Conservation (phyloP, 768 basidiomycete genomes). For the Phaeolepiota aurea region DNA sequence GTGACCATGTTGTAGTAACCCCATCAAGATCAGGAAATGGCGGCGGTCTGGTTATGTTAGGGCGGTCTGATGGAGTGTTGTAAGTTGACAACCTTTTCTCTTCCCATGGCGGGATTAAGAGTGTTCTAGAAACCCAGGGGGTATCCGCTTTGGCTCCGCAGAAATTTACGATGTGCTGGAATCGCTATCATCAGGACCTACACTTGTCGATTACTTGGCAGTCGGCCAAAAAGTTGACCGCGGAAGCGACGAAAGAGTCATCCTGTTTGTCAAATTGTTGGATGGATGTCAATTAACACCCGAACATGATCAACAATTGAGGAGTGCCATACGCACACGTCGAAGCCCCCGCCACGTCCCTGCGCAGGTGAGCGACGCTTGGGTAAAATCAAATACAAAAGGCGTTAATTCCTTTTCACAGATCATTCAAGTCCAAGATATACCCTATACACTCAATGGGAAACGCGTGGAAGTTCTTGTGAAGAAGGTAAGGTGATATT, state of each 20-base stretch:
- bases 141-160: conserved; percentile 75
- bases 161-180: conserved; percentile 80
- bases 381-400: neutral
- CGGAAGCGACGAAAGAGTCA: conserved; percentile 66
- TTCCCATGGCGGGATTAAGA: conserved; percentile 6
- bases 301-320: conserved; percentile 48
- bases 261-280: conserved; percentile 64
- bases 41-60: conserved; percentile 76
- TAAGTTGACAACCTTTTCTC: conserved; percentile 27
- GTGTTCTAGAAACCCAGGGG: conserved; percentile 61
- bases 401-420: conserved; percentile 14
- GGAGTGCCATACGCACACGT: conserved; percentile 48
- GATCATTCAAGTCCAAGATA: conserved; percentile 63
- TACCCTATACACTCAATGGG: conserved; percentile 75
- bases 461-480: conserved; percentile 77
- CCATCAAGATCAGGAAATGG: conserved; percentile 57
- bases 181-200: conserved; percentile 34
- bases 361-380: conserved; percentile 41
- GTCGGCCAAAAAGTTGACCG: conserved; percentile 61
- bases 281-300: conserved; percentile 39
- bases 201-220: conserved; percentile 54
- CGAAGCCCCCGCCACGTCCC: conserved; percentile 75
- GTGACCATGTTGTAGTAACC: conserved; percentile 68
- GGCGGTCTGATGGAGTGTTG: conserved; percentile 77
- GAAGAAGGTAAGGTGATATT: conserved; percentile 47